phyloP scores from a whole-genome alignment of 2,329 filamentous ascomycete genomes.

The Macrophomina phaseolina region DNA sequence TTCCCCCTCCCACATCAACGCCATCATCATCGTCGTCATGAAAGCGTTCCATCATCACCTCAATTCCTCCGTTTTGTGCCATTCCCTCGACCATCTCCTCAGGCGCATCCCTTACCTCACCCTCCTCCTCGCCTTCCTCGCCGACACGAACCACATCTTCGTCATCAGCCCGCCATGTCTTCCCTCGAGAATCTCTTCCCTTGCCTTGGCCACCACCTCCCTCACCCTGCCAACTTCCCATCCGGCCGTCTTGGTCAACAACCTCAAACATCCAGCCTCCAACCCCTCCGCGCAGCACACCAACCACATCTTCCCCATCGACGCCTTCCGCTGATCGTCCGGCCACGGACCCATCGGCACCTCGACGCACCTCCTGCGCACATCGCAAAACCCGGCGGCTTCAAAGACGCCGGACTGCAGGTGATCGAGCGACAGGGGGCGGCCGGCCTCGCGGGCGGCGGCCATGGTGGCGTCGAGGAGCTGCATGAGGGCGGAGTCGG shows the following conservation, averaged over 20 bases:
- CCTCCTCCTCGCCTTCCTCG: slow-evolving; percentile 18
- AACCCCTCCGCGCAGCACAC: slow-evolving; percentile 48
- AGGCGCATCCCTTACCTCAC: background rate
- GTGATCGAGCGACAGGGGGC: slow-evolving; percentile 51
- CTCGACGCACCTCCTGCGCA: slow-evolving; percentile 45
- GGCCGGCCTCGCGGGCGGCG: slow-evolving; percentile 48
- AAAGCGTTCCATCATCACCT: background rate
- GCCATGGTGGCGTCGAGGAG: slow-evolving; percentile 40
- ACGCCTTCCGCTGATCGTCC: slow-evolving; percentile 40
- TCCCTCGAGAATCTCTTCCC: slow-evolving; percentile 20
- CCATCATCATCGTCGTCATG: background rate
- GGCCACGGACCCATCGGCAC: slow-evolving; percentile 48
- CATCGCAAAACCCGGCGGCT: slow-evolving; percentile 52
- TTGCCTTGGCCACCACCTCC: background rate
- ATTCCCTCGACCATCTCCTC: too few relatives aligned
- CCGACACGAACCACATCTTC: slow-evolving; percentile 18
- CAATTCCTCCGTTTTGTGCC: background rate
- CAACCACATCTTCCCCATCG: slow-evolving; percentile 50
- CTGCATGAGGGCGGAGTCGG: slow-evolving; percentile 32
- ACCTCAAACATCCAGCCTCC: slow-evolving; percentile 46
- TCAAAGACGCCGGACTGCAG: slow-evolving; percentile 47
- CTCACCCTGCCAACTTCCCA: slow-evolving; percentile 43
- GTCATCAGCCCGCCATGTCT: slow-evolving; percentile 9
- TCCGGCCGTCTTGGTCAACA: slow-evolving; percentile 41
- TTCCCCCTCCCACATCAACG: too few relatives aligned